A percentile compares a stretch with the other conserved stretches of the same genome.
phyloP scores from a whole-genome alignment of 345 rosid species.

The Eucalyptus curtisii region DNA sequence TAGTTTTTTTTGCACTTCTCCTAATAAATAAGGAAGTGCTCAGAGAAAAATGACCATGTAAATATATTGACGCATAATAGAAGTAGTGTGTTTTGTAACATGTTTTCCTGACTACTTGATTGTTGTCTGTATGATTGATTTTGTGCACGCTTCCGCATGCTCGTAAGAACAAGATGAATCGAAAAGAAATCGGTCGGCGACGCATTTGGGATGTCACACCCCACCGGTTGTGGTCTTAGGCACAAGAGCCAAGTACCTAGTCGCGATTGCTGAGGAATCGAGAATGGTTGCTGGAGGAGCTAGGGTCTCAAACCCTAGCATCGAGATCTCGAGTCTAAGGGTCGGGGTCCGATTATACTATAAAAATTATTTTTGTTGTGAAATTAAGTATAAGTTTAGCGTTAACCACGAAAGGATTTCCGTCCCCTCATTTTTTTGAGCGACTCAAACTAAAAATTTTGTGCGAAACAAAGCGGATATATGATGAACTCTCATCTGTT shows the following conservation, averaged over 20 bases:
- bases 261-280: fast-evolving
- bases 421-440: no score
- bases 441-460: fast-evolving
- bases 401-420: background rate
- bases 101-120: no score
- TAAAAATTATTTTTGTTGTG: background rate
- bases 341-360: background rate
- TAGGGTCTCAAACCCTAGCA: background rate
- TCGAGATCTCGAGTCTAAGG: background rate
- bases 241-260: background rate
- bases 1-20: no score
- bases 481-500: background rate
- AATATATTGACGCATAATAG: no score
- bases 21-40: no score
- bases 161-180: no score
- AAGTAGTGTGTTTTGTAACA: no score
- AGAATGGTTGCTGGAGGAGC: background rate
- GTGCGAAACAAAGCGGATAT: background rate
- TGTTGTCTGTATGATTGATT: no score
- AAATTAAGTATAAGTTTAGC: background rate
- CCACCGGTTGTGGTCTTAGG: background rate
- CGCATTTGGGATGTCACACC: fast-evolving
- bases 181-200: fast-evolving
- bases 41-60: no score
- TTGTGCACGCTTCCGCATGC: no score